Percentiles rank a stretch among this genome's conserved stretches.
These are phyloP conservation scores for Lathyrus aphaca DNA, from an alignment of 306 rosid species.

Conservation along the genomic window DNA sequence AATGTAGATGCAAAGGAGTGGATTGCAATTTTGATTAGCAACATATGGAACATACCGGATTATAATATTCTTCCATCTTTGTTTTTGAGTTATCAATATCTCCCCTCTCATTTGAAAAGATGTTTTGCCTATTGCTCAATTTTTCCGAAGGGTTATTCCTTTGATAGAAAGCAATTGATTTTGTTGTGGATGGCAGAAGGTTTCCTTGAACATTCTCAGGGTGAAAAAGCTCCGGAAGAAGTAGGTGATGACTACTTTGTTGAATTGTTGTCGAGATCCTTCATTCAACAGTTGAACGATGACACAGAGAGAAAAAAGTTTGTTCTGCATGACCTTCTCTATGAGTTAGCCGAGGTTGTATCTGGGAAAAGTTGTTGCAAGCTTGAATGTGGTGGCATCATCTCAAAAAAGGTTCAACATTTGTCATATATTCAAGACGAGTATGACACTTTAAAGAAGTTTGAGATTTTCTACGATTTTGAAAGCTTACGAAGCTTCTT, in stretches of 20 bases:
- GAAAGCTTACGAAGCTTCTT: not conserved
- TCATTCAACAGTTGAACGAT: not conserved
- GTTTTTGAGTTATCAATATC: not conserved
- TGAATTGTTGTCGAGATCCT: conserved; percentile 31
- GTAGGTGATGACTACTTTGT: conserved; percentile 34
- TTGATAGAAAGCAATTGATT: conserved; percentile 12
- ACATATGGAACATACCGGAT: conserved; percentile 29
- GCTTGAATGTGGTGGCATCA: not conserved
- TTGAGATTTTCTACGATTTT: too few relatives aligned
- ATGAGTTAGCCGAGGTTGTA: conserved; percentile 1
- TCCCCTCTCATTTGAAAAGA: conserved; percentile 20
- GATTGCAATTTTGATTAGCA: conserved; percentile 36
- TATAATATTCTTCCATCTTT: not conserved
- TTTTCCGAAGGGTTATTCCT: not conserved
- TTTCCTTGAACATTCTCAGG: not conserved
- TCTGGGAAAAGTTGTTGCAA: not conserved
- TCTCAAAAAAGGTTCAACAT: not conserved
- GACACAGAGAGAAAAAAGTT: not conserved
- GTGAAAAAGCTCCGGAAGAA: conserved; percentile 14
- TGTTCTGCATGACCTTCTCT: conserved; percentile 6
- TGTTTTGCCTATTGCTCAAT: conserved; percentile 26
- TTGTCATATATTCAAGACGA: not conserved
- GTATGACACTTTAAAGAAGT: not conserved
- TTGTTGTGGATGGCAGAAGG: conserved; percentile 53
- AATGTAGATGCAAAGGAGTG: conserved; percentile 42